Evolutionary conservation across 75 land plant genomes (phyloP).

Genomic region (Cunninghamia lanceolata): DNA sequence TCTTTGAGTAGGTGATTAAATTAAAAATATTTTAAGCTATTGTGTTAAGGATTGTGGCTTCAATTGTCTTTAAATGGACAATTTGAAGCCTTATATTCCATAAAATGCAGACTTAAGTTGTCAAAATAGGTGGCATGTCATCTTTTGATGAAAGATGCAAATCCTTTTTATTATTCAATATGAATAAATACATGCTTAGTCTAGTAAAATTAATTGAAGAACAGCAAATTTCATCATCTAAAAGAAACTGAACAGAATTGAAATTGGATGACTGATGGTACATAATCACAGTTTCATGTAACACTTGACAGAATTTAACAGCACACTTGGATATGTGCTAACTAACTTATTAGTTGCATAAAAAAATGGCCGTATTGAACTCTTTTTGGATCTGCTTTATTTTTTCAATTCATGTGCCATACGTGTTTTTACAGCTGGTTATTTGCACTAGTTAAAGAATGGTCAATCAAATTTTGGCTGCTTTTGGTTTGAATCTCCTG

Average conservation of each 20-base stretch:
- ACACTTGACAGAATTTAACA: too few relatives aligned
- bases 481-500: too few relatives aligned
- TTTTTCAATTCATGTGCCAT: too few relatives aligned
- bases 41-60: neutral
- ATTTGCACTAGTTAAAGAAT: too few relatives aligned
- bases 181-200: neutral
- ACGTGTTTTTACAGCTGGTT: too few relatives aligned
- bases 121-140: neutral
- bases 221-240: neutral
- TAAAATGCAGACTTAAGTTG: neutral
- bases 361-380: neutral
- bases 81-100: neutral
- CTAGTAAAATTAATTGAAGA: neutral
- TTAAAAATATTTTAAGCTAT: neutral
- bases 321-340: neutral
- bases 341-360: neutral
- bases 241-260: neutral
- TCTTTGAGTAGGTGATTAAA: neutral
- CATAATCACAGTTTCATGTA: too few relatives aligned
- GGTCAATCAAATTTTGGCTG: too few relatives aligned
- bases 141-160: neutral
- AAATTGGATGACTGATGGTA: neutral
- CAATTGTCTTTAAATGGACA: neutral
- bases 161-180: neutral
- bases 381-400: neutral